phyloP scores from a whole-genome alignment of 371 early-diverging fungal genomes.

The Thermomucor indicae-seudaticae region DNA sequence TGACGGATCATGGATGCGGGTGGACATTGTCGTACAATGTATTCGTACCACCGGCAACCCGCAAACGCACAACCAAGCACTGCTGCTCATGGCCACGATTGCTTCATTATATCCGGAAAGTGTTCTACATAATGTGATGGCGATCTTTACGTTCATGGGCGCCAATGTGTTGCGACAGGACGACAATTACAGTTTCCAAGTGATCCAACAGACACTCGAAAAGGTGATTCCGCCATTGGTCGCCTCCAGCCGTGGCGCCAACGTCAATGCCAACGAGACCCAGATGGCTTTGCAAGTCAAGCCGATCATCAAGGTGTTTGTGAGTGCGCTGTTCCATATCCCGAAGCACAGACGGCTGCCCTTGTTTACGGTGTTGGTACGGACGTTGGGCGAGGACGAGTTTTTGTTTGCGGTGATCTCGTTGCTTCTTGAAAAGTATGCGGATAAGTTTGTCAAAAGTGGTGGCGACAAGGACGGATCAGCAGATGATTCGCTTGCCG shows the following conservation, averaged over 20 bases:
- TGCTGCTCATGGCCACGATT: slow-evolving; percentile 86
- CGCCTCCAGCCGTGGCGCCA: slow-evolving; percentile 48
- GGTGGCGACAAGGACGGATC: slow-evolving; percentile 49
- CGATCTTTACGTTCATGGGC: slow-evolving; percentile 98
- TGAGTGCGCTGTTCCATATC: slow-evolving; percentile 88
- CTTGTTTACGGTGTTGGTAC: slow-evolving; percentile 78
- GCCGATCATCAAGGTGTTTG: slow-evolving; percentile 85
- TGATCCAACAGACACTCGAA: slow-evolving; percentile 86
- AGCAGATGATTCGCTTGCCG: slow-evolving; percentile 57
- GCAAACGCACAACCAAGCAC: slow-evolving; percentile 90
- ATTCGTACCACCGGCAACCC: slow-evolving; percentile 90
- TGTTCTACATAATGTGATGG: slow-evolving; percentile 92
- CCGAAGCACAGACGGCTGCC: slow-evolving; percentile 90
- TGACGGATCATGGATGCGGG: slow-evolving; percentile 57
- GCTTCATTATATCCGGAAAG: slow-evolving; percentile 78
- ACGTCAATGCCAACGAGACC: too few relatives aligned
- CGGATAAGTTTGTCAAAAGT: too few relatives aligned
- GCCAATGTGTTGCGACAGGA: slow-evolving; percentile 91
- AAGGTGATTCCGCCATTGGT: slow-evolving; percentile 87
- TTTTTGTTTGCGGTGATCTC: slow-evolving; percentile 73
- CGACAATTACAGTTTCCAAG: slow-evolving; percentile 93
- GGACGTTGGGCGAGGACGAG: slow-evolving; percentile 75
- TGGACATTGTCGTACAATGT: slow-evolving; percentile 86
- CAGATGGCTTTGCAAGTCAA: slow-evolving; percentile 51
- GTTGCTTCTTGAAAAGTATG: slow-evolving; percentile 70